A percentile compares a stretch with the other conserved stretches of the same genome.
These are phyloP conservation scores for Verticillium isaacii DNA, from an alignment of 2,329 filamentous ascomycete species.

Conservation along the genomic window DNA sequence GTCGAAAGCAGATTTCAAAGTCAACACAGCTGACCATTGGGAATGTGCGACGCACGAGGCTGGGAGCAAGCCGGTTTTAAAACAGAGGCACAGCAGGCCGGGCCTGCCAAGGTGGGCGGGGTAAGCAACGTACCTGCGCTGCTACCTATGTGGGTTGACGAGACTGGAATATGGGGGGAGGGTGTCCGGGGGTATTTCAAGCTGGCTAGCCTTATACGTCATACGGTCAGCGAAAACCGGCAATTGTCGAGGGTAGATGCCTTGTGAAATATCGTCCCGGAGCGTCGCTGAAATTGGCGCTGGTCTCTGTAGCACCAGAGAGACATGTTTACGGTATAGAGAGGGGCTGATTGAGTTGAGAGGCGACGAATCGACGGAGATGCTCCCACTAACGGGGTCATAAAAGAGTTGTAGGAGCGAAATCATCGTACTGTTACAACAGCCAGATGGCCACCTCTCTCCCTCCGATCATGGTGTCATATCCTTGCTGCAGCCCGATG, in stretches of 20 bases:
- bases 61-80: too few relatives aligned
- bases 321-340: not conserved
- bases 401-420: constrained; percentile 38
- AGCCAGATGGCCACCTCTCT: constrained; percentile 43
- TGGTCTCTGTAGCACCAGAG: constrained; percentile 7
- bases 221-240: too few relatives aligned
- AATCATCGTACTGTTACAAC: constrained; percentile 57
- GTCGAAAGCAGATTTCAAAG: too few relatives aligned
- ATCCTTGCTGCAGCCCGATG: constrained; percentile 14
- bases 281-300: constrained; percentile 35
- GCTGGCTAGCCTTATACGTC: too few relatives aligned
- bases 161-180: too few relatives aligned
- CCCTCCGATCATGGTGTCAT: constrained; percentile 17
- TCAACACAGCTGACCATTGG: too few relatives aligned
- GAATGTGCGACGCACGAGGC: too few relatives aligned
- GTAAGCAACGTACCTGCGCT: too few relatives aligned
- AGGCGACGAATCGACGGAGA: constrained; percentile 1
- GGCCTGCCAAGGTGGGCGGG: too few relatives aligned
- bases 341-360: constrained; percentile 20
- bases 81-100: too few relatives aligned
- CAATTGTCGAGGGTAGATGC: constrained; percentile 13
- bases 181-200: too few relatives aligned
- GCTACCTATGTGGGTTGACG: too few relatives aligned
- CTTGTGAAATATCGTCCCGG: constrained; percentile 50
- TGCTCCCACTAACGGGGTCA: constrained; percentile 2